These are phyloP conservation scores for Salix dunnii DNA, from an alignment of 345 rosid species.

Conservation along the genomic window DNA sequence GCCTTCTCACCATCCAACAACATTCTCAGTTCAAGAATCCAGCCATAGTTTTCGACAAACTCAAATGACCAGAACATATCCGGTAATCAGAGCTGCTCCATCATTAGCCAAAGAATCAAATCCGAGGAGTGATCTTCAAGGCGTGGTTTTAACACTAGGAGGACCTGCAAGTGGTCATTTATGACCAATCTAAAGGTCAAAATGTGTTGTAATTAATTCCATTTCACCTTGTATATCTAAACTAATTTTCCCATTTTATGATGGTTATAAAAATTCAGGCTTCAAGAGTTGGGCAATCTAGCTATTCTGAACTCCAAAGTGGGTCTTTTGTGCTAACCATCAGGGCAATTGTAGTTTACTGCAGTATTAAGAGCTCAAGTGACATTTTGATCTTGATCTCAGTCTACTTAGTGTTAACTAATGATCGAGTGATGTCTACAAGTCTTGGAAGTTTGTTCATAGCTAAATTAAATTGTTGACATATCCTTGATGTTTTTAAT, in stretches of 20 bases:
- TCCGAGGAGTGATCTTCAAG: conserved; percentile 58
- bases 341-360: neutral
- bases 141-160: conserved; percentile 67
- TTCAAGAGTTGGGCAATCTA: neutral
- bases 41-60: conserved; percentile 20
- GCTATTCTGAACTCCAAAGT: neutral
- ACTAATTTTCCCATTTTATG: neutral
- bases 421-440: neutral
- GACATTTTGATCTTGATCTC: neutral
- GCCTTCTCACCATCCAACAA: conserved; percentile 20
- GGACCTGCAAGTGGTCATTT: conserved; percentile 50
- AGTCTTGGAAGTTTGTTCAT: neutral
- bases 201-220: neutral
- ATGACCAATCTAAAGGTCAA: neutral
- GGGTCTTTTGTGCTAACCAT: neutral
- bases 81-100: conserved; percentile 17
- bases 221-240: neutral
- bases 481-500: too few species aligned
- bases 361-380: neutral
- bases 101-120: conserved; percentile 33
- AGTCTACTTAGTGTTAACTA: neutral
- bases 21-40: conserved; percentile 14
- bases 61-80: conserved; percentile 27
- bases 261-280: neutral
- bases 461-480: neutral